Base-by-base conservation (phyloP, 805 yeast genomes). In the Cyberlindnera bimundalis region DNA sequence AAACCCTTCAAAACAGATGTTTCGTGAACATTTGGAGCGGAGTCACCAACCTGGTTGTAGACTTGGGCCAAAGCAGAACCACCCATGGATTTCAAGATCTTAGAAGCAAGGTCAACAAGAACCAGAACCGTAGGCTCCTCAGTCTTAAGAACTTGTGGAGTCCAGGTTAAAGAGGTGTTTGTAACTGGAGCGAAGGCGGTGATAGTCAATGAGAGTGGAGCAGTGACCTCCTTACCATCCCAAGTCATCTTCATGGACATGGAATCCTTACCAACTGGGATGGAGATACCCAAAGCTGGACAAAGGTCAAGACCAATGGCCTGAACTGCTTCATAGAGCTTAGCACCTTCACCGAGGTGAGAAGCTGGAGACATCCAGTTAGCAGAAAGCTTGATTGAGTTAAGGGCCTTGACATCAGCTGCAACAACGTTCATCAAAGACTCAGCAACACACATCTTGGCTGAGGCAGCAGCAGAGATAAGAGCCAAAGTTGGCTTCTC, bases 171-270 rank as follows among this genome's bases (percentile, higher is more conserved):
- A 27, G 88, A 74, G 24, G 96, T 90, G 61, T 90, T 73, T 33
- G 67, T 68, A 35, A 93, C 97, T 26, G 96, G 87, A 44, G 84
- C 86, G 62, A 91, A 93, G 1, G 98, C 93, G 17, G 99, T 90
- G 52, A 91, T 74, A 35, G 86, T 84, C 55, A 91, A 76, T 11
- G 97, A 84, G 59, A 93, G 70, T 35, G 99, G 99, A n/a, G 97
- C 88, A 47, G 93, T 81, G 31, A 93, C 98, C 64, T 88, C 96
- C 56, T 83, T 86, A 39, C 80, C 78, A 36, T 75, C 86, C 99
- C 99, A 93, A 58, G 84, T 82, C 98, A 93, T 93, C 70, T 89
- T 88, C 99, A 93, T 91, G 17, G 98, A 89, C 96, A 93, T 89
- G 26, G 97, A 89, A 65, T 93, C 99, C 68, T 93, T 93, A 52